Conservation (phyloP, 2,329 filamentous ascomycete species). For the Leptodontidium sp. region DNA sequence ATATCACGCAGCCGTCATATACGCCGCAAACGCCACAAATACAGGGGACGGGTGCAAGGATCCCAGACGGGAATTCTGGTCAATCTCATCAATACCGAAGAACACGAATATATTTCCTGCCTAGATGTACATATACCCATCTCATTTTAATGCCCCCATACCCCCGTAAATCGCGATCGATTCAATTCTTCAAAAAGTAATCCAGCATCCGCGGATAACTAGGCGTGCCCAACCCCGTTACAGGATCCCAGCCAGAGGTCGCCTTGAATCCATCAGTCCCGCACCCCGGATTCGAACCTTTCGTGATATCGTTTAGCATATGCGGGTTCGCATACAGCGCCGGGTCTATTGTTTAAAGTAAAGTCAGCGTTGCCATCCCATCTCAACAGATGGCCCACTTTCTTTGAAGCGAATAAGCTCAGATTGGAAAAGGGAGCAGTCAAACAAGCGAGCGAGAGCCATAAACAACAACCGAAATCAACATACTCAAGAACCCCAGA, state of each 20-base stretch:
- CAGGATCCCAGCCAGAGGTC: slow-evolving; percentile 20
- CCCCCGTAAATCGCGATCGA: not conserved
- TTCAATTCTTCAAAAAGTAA: slow-evolving; percentile 14
- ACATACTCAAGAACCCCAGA: slow-evolving; percentile 25
- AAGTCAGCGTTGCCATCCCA: not conserved
- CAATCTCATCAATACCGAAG: not conserved
- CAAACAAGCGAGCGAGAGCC: not conserved
- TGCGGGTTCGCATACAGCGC: slow-evolving; percentile 12
- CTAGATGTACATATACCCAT: not conserved
- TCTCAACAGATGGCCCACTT: not conserved
- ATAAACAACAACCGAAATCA: not conserved
- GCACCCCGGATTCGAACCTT: slow-evolving; percentile 19
- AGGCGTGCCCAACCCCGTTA: slow-evolving; percentile 24
- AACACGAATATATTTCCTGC: not conserved
- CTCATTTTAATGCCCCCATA: too few species aligned
- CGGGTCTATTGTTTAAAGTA: slow-evolving; percentile 1
- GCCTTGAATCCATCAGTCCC: slow-evolving; percentile 22
- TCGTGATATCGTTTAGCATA: slow-evolving; percentile 23
- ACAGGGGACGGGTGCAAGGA: not conserved
- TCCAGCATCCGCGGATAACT: slow-evolving; percentile 24
- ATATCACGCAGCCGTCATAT: not conserved
- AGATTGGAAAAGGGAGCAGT: not conserved
- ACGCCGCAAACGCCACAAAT: not conserved
- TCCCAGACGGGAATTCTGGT: not conserved
- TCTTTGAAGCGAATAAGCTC: not conserved